Evolutionary conservation across 306 rosid species (phyloP).

Genomic region (Cotoneaster glaucophyllus): DNA sequence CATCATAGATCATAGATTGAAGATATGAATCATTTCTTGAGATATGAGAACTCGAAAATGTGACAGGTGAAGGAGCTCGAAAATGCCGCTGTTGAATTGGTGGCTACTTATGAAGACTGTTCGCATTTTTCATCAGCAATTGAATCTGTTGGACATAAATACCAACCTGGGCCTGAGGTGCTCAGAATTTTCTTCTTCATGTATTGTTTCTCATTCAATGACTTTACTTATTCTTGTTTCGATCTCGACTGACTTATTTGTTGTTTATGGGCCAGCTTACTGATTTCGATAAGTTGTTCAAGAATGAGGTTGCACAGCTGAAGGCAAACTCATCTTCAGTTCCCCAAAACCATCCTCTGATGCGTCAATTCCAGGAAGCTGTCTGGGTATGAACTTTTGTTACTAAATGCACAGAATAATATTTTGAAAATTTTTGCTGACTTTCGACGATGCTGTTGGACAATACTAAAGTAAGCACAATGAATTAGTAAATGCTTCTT

Average conservation of each 20-base stretch:
- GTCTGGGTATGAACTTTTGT: slow-evolving; percentile 63
- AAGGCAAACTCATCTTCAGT: slow-evolving; percentile 40
- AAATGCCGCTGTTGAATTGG: slow-evolving; percentile 52
- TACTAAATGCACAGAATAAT: neutral
- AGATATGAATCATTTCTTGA: neutral
- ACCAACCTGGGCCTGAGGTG: slow-evolving; percentile 69
- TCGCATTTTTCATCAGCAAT: slow-evolving; percentile 51
- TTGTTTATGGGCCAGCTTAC: slow-evolving; percentile 36
- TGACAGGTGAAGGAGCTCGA: slow-evolving; percentile 71
- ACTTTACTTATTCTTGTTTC: neutral
- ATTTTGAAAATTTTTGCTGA: neutral
- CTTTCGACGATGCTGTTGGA: neutral
- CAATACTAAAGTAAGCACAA: neutral
- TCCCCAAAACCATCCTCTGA: slow-evolving; percentile 29
- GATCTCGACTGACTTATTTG: neutral
- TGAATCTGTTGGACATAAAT: slow-evolving; percentile 48
- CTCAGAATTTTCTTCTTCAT: slow-evolving; percentile 1
- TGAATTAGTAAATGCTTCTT: neutral
- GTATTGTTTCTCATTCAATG: slow-evolving; percentile 12
- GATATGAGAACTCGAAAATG: neutral
- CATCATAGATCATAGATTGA: neutral
- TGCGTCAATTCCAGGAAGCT: slow-evolving; percentile 78
- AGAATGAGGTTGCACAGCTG: slow-evolving; percentile 43
- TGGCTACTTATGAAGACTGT: slow-evolving; percentile 38
- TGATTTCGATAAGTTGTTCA: slow-evolving; percentile 60